phyloP scores from a whole-genome alignment of 495 filamentous ascomycete species.

The Talaromyces nanjingensis region DNA sequence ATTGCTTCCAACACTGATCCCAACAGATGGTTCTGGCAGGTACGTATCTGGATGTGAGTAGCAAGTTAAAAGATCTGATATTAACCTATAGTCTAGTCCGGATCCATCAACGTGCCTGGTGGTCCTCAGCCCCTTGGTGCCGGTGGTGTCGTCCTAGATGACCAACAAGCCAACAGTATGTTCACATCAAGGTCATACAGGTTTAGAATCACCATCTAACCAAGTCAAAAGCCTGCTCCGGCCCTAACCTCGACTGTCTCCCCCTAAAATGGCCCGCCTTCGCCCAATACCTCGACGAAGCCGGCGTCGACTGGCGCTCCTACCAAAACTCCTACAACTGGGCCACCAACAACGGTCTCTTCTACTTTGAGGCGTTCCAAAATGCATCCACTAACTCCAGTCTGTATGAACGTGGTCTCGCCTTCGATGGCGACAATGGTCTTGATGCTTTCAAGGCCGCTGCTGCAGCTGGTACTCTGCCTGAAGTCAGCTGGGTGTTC shows the following conservation, averaged over 20 bases:
- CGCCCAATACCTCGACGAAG: constrained; percentile 7
- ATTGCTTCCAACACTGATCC: constrained; percentile 8
- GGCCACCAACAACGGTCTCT: constrained; percentile 8
- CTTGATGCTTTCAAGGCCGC: constrained; percentile 1
- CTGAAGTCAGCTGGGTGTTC: constrained; percentile 5
- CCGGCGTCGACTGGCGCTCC: constrained; percentile 4
- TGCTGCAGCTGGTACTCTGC: constrained; percentile 3
- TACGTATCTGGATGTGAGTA: background rate
- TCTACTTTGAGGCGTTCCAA: constrained; percentile 7
- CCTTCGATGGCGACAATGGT: constrained; percentile 4
- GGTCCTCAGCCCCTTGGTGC: constrained; percentile 2
- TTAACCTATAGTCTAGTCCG: background rate
- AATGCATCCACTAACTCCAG: background rate
- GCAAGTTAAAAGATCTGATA: background rate
- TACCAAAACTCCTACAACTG: constrained; percentile 8
- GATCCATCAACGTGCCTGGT: constrained; percentile 5
- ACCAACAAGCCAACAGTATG: constrained; percentile 5
- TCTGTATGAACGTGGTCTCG: constrained; percentile 1
- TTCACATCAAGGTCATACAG: background rate
- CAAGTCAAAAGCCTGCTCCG: background rate
- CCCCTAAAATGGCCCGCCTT: constrained; percentile 8
- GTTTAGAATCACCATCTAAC: background rate
- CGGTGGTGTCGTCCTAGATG: constrained; percentile 6
- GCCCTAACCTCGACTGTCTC: constrained; percentile 1
- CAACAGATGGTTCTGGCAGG: constrained; percentile 10